These are phyloP conservation scores for Wakefieldia striispora DNA, from an alignment of 768 basidiomycete species.

Conservation along the genomic window DNA sequence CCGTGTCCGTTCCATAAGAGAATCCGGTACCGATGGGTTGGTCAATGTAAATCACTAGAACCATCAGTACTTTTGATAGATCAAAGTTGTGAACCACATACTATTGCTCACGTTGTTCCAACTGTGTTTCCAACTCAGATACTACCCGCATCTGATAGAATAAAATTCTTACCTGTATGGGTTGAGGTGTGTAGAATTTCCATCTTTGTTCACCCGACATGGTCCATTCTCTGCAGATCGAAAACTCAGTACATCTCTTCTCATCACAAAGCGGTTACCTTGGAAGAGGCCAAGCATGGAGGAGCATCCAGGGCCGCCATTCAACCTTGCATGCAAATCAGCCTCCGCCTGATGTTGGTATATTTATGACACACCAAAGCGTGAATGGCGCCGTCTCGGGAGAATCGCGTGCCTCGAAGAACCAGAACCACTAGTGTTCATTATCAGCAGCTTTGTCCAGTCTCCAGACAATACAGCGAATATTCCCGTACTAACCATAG, in stretches of 20 bases:
- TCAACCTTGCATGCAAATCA: too few relatives aligned
- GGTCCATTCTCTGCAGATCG: conserved; percentile 55
- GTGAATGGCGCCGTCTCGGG: conserved; percentile 66
- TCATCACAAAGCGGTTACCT: conserved; percentile 34
- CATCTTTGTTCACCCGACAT: conserved; percentile 56
- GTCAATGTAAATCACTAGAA: conserved; percentile 65
- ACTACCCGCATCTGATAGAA: neutral
- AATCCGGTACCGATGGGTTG: conserved; percentile 69
- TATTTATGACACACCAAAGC: conserved; percentile 46
- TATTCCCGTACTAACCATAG: conserved; percentile 41
- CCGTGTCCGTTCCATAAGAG: conserved; percentile 54
- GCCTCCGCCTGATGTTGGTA: neutral
- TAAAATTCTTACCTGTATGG: conserved; percentile 48
- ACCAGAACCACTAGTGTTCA: conserved; percentile 64
- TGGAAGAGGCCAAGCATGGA: conserved; percentile 67
- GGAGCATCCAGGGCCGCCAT: conserved; percentile 62
- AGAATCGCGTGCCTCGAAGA: conserved; percentile 59
- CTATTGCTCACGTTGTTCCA: conserved; percentile 72
- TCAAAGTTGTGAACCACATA: conserved; percentile 28
- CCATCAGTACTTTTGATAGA: neutral
- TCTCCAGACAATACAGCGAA: too few relatives aligned
- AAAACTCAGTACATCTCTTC: neutral
- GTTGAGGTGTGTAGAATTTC: conserved; percentile 51
- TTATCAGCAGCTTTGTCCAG: conserved; percentile 1
- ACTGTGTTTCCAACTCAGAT: conserved; percentile 28